Evolutionary conservation across 148 eudicot species (phyloP), one percentile per base, ranked within the genome.

Genomic region (Cornus controversa): DNA sequence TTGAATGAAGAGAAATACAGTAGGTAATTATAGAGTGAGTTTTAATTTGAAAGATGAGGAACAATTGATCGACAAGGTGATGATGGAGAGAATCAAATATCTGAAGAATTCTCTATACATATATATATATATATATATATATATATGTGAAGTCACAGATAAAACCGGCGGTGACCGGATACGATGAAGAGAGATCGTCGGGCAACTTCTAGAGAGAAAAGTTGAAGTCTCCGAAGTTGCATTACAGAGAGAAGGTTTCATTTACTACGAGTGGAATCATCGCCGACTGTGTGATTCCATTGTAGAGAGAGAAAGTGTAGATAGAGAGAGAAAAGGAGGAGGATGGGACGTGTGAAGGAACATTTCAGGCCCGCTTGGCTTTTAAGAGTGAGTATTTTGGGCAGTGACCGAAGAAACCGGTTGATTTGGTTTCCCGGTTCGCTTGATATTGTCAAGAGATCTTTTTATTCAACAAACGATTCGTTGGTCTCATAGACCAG

Each of bases 301-400:
- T 24, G 65, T 37, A 63, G 66, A 28, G 65, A 71, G 74, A 63
- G 74, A 65, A 54, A 50, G 78, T 24, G 57, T 67, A 18, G 74
- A 37, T 62, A 18, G 53, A 68, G 78, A 4, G 66, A 22, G 37
- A 53, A 28, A 15, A 36, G 24, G 8, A 16, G 42, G n/a, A 4
- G 26, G 78, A 66, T 42, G 78, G 78, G 78, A 75, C 70, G 58
- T 66, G 42, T 42, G 70, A 75, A 13, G 40, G 70, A 65, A 75
- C 78, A 75, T 42, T 75, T 18, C 62, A 45, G 70, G 60, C 69
- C 68, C 77, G 45, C 45, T 40, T 40, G 45, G 45, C 8, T 25
- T 74, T 74, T 36, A 74, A 62, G 54, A 20, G 57, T 28, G 66
- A 66, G 66, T 37, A 37, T 65, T 65, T 64, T 65, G 70, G 70